Conservation (phyloP, 306 rosid genomes). For the Styphnolobium japonicum region DNA sequence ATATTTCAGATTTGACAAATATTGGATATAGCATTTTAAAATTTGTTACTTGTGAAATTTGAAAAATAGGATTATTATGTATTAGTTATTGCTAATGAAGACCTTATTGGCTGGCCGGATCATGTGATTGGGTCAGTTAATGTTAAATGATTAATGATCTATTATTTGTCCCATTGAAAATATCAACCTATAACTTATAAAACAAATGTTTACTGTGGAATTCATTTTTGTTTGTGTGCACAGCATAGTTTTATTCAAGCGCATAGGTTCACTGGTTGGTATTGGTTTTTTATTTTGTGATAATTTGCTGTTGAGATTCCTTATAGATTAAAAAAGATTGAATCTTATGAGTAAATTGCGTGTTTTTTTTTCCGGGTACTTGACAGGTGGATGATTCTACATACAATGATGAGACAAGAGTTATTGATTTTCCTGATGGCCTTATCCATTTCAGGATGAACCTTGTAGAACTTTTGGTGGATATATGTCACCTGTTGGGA, state of each 20-base stretch:
- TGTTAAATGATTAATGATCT: neutral
- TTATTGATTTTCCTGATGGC: slow-evolving; percentile 81
- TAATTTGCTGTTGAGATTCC: slow-evolving; percentile 2
- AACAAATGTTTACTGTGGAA: neutral
- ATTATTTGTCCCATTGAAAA: slow-evolving; percentile 23
- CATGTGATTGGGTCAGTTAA: neutral
- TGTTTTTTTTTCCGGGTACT: slow-evolving; percentile 22
- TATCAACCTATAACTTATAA: neutral
- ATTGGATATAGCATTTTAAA: slow-evolving; percentile 8
- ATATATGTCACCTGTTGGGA: slow-evolving; percentile 83
- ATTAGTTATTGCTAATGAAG: neutral
- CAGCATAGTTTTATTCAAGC: neutral
- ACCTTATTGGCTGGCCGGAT: neutral
- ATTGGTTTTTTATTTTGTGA: neutral
- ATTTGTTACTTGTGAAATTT: neutral
- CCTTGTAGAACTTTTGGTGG: slow-evolving; percentile 90
- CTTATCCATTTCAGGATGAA: slow-evolving; percentile 83
- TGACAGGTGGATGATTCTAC: slow-evolving; percentile 78
- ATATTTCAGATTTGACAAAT: slow-evolving; percentile 1
- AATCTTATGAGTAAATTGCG: slow-evolving; percentile 13
- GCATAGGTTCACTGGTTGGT: neutral
- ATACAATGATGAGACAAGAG: slow-evolving; percentile 62
- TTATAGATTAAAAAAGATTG: neutral
- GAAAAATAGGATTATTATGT: neutral
- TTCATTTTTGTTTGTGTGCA: slow-evolving; percentile 11